Conservation (phyloP, 2,329 filamentous ascomycete species). For the Dothidotthia symphoricarpi region DNA sequence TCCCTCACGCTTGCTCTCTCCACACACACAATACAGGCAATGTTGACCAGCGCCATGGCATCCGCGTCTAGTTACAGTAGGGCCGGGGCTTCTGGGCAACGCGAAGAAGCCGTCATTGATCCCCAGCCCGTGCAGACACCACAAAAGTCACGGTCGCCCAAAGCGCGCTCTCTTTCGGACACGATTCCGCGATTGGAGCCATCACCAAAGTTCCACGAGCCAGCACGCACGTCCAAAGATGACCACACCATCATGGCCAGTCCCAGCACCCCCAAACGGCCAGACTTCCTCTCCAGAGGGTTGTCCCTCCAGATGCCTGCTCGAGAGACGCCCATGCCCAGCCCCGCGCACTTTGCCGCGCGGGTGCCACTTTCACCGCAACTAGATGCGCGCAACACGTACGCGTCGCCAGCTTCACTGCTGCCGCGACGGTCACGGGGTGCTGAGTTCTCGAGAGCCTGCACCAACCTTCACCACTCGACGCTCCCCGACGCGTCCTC, state of each 20-base stretch:
- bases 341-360: conserved; percentile 54
- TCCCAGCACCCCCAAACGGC: conserved; percentile 65
- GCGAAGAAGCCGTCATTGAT: conserved; percentile 19
- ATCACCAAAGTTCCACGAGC: conserved; percentile 48
- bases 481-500: conserved; percentile 85
- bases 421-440: conserved; percentile 86
- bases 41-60: conserved; percentile 24
- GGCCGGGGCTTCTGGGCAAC: conserved; percentile 13
- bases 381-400: conserved; percentile 78
- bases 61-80: conserved; percentile 14
- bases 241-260: conserved; percentile 44
- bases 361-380: conserved; percentile 77
- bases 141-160: conserved; percentile 39
- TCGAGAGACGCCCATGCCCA: conserved; percentile 48
- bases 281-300: conserved; percentile 61
- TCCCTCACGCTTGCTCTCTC: conserved; percentile 6
- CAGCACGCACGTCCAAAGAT: conserved; percentile 44
- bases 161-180: conserved; percentile 48
- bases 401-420: conserved; percentile 77
- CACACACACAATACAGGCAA: conserved; percentile 14
- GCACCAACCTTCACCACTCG: conserved; percentile 92
- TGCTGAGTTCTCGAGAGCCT: conserved; percentile 88
- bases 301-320: conserved; percentile 70
- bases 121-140: conserved; percentile 24
- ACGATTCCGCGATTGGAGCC: conserved; percentile 46